These are phyloP conservation scores for Lotmaria passim DNA, from an alignment of 208 protist genomes.

Conservation along the genomic window DNA sequence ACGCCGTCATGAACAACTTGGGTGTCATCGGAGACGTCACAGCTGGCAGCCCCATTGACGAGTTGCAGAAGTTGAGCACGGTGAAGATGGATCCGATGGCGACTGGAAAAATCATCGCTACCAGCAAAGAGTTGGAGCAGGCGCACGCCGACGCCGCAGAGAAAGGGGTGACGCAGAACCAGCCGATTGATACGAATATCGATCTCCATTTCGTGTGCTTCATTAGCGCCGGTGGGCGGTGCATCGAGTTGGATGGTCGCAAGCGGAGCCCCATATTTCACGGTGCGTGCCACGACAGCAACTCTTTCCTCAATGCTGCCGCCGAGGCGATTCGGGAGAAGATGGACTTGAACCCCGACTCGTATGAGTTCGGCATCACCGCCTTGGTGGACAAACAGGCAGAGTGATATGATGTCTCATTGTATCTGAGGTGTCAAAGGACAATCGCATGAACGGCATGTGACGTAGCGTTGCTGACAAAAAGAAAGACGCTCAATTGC, in stretches of 20 bases:
- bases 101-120: conserved; percentile 55
- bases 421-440: no score
- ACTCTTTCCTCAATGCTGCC: conserved; percentile 70
- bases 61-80: not conserved
- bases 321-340: conserved; percentile 72
- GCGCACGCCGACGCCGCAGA: conserved; percentile 70
- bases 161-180: conserved; percentile 72
- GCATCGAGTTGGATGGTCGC: conserved; percentile 96
- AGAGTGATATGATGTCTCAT: no score
- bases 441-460: no score
- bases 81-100: not conserved
- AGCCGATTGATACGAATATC: conserved; percentile 68
- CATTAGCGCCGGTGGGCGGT: conserved; percentile 72
- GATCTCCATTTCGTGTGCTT: conserved; percentile 96
- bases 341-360: conserved; percentile 71
- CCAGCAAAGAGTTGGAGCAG: conserved; percentile 30
- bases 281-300: conserved; percentile 59
- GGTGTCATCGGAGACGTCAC: conserved; percentile 50
- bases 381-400: conserved; percentile 45
- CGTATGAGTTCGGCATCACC: conserved; percentile 81
- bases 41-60: conserved; percentile 42
- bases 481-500: not conserved
- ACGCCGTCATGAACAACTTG: conserved; percentile 93
- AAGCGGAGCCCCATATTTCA: conserved; percentile 86
- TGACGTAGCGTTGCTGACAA: not conserved